Conservation (phyloP, 192 early-diverging fungal species). For the Piromyces sp. region DNA sequence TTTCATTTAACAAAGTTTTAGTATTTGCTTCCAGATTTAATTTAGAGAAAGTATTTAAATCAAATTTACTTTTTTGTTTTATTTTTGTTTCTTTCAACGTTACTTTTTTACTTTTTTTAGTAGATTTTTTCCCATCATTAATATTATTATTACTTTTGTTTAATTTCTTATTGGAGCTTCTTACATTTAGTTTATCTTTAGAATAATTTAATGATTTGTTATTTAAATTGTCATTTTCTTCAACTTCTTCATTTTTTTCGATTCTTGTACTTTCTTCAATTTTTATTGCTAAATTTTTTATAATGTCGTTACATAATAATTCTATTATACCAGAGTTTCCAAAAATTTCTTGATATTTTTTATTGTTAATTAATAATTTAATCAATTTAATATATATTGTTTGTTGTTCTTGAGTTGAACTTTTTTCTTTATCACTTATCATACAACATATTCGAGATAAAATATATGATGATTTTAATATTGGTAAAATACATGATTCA, state of each 20-base stretch:
- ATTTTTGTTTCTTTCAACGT: neutral
- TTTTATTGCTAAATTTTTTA: neutral
- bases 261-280: neutral
- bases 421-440: neutral
- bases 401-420: neutral
- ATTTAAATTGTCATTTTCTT: neutral
- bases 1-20: neutral
- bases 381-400: neutral
- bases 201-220: neutral
- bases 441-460: neutral
- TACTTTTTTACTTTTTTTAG: neutral
- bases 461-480: neutral
- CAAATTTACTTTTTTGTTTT: neutral
- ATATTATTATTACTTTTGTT: neutral
- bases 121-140: neutral
- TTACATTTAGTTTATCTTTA: neutral
- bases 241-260: neutral
- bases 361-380: neutral
- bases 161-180: neutral
- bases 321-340: neutral
- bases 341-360: neutral
- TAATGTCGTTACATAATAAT: neutral
- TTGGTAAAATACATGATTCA: neutral
- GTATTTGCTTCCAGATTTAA: neutral
- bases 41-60: neutral